Evolutionary conservation across 2,329 filamentous ascomycete genomes (phyloP), one percentile per base, ranked within the genome.

Genomic region (Fusarium sp.): DNA sequence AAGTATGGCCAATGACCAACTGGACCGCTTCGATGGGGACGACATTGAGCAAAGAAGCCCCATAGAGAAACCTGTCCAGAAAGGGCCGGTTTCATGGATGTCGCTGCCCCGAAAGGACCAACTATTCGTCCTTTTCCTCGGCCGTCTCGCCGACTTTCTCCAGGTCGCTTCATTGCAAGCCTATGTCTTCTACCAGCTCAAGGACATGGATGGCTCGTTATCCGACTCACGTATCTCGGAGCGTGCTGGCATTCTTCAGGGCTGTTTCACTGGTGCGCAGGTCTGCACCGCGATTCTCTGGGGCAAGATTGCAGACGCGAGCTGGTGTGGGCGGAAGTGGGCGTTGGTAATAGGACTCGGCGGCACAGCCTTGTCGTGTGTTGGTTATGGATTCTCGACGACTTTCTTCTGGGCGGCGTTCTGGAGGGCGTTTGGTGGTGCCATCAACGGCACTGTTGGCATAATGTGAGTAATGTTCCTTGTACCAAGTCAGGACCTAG

Each of bases 171-270:
- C 87, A 2, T 78, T 92, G 36, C 88, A 91, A 74, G 87, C 90
- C 43, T 94, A 94, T 77, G 87, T 94, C 76, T 94, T 92, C 80
- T 94, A 92, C 79, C 91, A 93, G 78, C 87, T 94, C 13, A 89
- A 89, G 71, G 90, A 88, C 5, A 92, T 94, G 76, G 78, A 83
- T 64, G 86, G 86, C 2, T 87, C 85, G 0, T 77, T 87, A 13
- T 82, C 85, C 15, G 84, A 88, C 59, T 77, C 84, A 27, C 78
- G 82, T 48, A 91, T 94, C 60, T 89, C 92, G 0, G 85, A 85
- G 6, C 91, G 93, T 75, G 91, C 90, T 0, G 92, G 92, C 28
- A 82, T 94, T 18, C 81, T 94, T 28, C 90, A 92, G 59, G 92
- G 89, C 15, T 88, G 89, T 28, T 94, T 94, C 75, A 92, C 92